These are phyloP conservation scores for Nakazawaea anatomiae DNA, from an alignment of 805 yeast genomes.

Conservation along the genomic window DNA sequence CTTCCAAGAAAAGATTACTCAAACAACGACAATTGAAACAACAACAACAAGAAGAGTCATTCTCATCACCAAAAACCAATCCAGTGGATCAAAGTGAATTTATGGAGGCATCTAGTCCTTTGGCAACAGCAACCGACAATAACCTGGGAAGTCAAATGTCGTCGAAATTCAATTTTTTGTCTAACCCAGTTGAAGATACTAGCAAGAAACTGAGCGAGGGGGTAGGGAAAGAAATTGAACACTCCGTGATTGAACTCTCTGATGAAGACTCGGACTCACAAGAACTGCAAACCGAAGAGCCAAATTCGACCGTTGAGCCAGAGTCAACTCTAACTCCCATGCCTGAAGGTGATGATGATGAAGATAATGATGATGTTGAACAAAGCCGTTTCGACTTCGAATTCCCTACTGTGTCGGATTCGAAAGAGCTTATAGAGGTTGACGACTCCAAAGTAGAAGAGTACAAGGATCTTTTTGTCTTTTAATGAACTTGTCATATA, in stretches of 20 bases:
- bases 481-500: not conserved
- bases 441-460: slow-evolving; percentile 3
- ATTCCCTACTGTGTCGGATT: not conserved
- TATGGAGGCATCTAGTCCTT: not conserved
- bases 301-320: too few species aligned
- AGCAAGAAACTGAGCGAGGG: not conserved
- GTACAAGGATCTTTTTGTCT: not conserved
- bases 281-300: too few species aligned
- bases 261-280: too few species aligned
- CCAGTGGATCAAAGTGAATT: not conserved
- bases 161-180: not conserved
- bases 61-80: not conserved
- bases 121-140: not conserved
- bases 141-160: not conserved
- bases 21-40: not conserved
- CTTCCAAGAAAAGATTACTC: slow-evolving; percentile 4
- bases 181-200: not conserved
- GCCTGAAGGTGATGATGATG: not conserved
- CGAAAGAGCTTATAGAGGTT: not conserved
- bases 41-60: not conserved
- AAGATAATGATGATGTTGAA: not conserved
- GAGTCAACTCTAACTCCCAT: too few species aligned
- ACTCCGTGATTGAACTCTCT: too few species aligned
- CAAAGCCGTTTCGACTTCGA: not conserved
- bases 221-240: not conserved